These are phyloP conservation scores for Arthrinium phaeospermum DNA, from an alignment of 2,329 filamentous ascomycete species.

Conservation along the genomic window DNA sequence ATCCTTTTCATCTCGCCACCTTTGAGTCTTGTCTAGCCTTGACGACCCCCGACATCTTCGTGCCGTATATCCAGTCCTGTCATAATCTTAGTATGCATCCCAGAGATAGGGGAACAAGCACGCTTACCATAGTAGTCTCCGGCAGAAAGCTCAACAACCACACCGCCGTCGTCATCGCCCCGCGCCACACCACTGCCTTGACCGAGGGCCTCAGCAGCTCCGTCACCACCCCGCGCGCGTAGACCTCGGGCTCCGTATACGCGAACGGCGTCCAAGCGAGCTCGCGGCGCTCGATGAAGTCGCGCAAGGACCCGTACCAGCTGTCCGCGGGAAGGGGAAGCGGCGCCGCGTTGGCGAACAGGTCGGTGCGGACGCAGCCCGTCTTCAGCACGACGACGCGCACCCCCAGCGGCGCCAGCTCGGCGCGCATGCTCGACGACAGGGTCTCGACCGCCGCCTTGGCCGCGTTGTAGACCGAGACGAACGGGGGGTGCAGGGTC, in stretches of 20 bases:
- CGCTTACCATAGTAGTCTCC: background rate
- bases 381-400: constrained; percentile 35
- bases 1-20: too few relatives aligned
- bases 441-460: constrained; percentile 35
- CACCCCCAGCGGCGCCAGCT: constrained; percentile 34
- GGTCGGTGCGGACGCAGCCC: constrained; percentile 28
- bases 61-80: background rate
- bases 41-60: background rate
- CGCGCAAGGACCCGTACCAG: constrained; percentile 25
- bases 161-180: constrained; percentile 27
- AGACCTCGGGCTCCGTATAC: background rate
- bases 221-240: background rate
- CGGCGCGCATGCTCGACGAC: constrained; percentile 29
- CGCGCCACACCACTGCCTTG: constrained; percentile 33
- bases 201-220: constrained; percentile 17
- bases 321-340: constrained; percentile 30
- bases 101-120: background rate
- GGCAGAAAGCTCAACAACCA: constrained; percentile 34
- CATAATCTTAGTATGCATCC: background rate
- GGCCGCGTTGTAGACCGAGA: constrained; percentile 35
- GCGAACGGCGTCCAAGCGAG: background rate
- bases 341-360: constrained; percentile 31
- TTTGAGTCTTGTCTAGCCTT: background rate
- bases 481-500: constrained; percentile 29
- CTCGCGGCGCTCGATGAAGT: background rate